Percentiles rank a stretch among this genome's conserved stretches.
Conservation (phyloP, 2,329 filamentous ascomycete genomes). For the Tolypocladium cylindrosporum region DNA sequence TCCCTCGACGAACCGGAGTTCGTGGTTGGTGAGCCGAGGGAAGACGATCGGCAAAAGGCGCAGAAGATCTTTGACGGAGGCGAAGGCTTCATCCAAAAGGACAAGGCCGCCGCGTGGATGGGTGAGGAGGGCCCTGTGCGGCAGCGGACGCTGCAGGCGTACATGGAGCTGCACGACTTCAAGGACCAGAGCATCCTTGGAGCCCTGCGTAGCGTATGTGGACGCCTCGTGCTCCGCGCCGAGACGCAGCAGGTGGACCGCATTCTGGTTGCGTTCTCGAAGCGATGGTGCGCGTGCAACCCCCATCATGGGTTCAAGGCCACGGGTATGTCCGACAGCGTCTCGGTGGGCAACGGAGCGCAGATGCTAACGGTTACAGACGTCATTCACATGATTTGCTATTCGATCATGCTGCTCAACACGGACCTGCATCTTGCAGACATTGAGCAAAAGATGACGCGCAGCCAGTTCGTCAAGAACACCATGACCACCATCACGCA, state of each 20-base stretch:
- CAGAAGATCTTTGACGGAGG: conserved; percentile 75
- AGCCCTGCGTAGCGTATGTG: conserved; percentile 71
- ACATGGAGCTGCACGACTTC: conserved; percentile 91
- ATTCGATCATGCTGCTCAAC: conserved; percentile 89
- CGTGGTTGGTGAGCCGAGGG: conserved; percentile 47
- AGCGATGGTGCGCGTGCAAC: conserved; percentile 90
- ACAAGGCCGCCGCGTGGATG: conserved; percentile 78
- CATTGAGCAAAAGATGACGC: conserved; percentile 94
- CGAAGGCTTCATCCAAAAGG: conserved; percentile 70
- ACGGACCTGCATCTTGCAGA: conserved; percentile 93
- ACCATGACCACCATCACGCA: conserved; percentile 83
- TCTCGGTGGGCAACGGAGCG: neutral
- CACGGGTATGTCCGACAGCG: conserved; percentile 49
- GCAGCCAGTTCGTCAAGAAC: conserved; percentile 90
- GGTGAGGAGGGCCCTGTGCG: conserved; percentile 60
- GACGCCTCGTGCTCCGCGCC: conserved; percentile 70
- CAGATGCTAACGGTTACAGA: conserved; percentile 41
- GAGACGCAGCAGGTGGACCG: conserved; percentile 97
- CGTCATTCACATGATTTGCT: conserved; percentile 94
- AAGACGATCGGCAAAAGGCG: conserved; percentile 68
- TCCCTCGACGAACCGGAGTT: conserved; percentile 49
- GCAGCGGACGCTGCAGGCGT: conserved; percentile 56
- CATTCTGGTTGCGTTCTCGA: conserved; percentile 80
- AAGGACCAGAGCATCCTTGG: conserved; percentile 67
- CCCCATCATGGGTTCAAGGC: conserved; percentile 87